Conservation (phyloP, 768 basidiomycete genomes). For the Tylopilus subfusipes region DNA sequence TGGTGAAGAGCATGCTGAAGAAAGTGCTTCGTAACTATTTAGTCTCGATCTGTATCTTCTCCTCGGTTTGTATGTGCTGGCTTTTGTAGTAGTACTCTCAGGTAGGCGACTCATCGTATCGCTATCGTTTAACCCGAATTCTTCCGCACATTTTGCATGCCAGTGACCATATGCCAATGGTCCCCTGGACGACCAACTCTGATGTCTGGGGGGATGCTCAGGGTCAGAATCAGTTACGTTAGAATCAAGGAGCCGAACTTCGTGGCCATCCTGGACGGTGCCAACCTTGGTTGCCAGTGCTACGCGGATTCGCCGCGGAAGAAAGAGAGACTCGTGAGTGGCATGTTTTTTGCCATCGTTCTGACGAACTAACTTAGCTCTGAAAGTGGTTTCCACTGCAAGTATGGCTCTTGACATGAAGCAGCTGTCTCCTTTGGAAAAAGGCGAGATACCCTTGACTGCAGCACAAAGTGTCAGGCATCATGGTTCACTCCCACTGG, state of each 20-base stretch:
- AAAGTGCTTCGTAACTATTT: conserved; percentile 13
- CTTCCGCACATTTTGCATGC: background rate
- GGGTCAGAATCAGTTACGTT: background rate
- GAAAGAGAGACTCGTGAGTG: background rate
- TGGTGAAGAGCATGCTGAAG: conserved; percentile 17
- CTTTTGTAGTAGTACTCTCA: background rate
- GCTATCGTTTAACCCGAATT: background rate
- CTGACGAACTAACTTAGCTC: background rate
- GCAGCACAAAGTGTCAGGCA: background rate
- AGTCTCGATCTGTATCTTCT: conserved; percentile 3
- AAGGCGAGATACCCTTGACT: conserved; percentile 20
- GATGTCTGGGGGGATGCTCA: background rate
- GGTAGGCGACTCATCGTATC: background rate
- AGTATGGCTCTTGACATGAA: conserved; percentile 12
- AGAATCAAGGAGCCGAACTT: background rate
- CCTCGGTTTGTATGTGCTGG: conserved; percentile 2
- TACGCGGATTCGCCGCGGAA: background rate
- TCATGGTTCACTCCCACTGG: background rate
- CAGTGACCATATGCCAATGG: background rate
- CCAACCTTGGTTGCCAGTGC: background rate
- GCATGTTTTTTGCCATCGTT: background rate
- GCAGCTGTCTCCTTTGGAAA: conserved; percentile 12
- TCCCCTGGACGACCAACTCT: no score
- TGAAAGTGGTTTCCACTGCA: background rate
- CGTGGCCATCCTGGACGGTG: background rate